Percentiles rank a stretch among this genome's conserved stretches.
phyloP scores from a whole-genome alignment of 306 rosid species.

The Luffa aegyptiaca region DNA sequence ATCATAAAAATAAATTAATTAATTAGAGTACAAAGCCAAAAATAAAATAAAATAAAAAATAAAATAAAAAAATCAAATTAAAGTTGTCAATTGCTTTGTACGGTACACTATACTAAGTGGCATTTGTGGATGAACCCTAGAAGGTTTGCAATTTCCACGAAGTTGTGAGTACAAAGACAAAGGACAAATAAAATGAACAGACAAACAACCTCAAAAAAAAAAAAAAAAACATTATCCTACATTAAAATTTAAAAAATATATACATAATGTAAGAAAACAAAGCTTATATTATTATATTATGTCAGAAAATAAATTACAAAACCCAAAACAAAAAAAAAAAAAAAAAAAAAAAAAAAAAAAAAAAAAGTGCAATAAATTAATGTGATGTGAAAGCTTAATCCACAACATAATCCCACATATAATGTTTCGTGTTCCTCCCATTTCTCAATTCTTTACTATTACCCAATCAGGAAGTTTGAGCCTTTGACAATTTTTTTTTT shows the following conservation, averaged over 20 bases:
- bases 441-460: neutral
- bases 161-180: neutral
- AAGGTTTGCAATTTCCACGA: neutral
- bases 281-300: neutral
- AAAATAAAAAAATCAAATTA: too few relatives aligned
- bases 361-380: neutral
- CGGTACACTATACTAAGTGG: neutral
- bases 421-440: slow-evolving; percentile 2
- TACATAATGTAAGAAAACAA: neutral
- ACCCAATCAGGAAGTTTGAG: neutral
- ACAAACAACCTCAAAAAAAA: neutral
- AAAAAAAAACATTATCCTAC: neutral
- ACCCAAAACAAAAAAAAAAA: neutral
- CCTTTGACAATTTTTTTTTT: neutral
- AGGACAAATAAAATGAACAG: neutral
- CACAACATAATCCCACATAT: slow-evolving; percentile 1
- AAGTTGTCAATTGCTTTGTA: neutral
- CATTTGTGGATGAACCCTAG: neutral
- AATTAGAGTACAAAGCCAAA: neutral
- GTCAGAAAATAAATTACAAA: neutral
- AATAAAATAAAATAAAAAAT: too few relatives aligned
- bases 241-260: neutral
- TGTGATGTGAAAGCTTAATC: neutral
- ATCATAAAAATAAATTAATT: neutral
- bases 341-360: neutral